Evolutionary conservation across 1,284 basidiomycete genomes (phyloP).

Genomic region (Ustilago bromivora): DNA sequence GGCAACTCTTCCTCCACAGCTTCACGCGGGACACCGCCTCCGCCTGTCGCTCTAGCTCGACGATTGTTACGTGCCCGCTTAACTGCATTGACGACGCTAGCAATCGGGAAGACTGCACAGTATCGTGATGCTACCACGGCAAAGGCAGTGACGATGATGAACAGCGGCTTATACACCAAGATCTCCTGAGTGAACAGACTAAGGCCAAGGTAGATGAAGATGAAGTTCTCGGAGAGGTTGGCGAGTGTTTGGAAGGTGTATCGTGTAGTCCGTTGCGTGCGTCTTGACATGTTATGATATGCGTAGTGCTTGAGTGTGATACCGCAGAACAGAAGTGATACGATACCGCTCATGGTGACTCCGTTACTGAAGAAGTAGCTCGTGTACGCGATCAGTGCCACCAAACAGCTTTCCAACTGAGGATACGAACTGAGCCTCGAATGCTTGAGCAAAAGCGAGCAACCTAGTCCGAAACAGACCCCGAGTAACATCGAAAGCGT

Average conservation of each 20-base stretch:
- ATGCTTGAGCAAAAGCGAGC: slow-evolving; percentile 95
- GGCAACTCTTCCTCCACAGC: slow-evolving; percentile 57
- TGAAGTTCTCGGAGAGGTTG: slow-evolving; percentile 93
- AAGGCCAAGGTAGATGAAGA: slow-evolving; percentile 98
- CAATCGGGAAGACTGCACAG: slow-evolving; percentile 95
- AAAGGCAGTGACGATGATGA: slow-evolving; percentile 77
- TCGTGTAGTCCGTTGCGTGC: slow-evolving; percentile 94
- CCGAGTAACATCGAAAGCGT: slow-evolving; percentile 92
- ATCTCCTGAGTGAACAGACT: slow-evolving; percentile 90
- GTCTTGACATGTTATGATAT: slow-evolving; percentile 96
- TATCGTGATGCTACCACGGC: slow-evolving; percentile 95
- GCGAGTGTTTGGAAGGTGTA: slow-evolving; percentile 75
- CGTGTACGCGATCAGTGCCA: slow-evolving; percentile 93
- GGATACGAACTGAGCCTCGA: slow-evolving; percentile 88
- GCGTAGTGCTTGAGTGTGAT: slow-evolving; percentile 99
- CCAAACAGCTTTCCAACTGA: slow-evolving; percentile 86
- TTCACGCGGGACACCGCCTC: slow-evolving; percentile 45
- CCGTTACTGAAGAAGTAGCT: slow-evolving; percentile 98
- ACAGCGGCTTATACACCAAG: slow-evolving; percentile 93
- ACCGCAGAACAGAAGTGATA: slow-evolving; percentile 96
- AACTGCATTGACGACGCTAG: slow-evolving; percentile 88
- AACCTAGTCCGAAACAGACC: slow-evolving; percentile 86
- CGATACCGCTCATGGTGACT: slow-evolving; percentile 93
- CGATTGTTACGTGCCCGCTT: slow-evolving; percentile 85
- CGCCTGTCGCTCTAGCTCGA: slow-evolving; percentile 38